Evolutionary conservation across 441 rosid species (phyloP).

Genomic region (Croton setiger): DNA sequence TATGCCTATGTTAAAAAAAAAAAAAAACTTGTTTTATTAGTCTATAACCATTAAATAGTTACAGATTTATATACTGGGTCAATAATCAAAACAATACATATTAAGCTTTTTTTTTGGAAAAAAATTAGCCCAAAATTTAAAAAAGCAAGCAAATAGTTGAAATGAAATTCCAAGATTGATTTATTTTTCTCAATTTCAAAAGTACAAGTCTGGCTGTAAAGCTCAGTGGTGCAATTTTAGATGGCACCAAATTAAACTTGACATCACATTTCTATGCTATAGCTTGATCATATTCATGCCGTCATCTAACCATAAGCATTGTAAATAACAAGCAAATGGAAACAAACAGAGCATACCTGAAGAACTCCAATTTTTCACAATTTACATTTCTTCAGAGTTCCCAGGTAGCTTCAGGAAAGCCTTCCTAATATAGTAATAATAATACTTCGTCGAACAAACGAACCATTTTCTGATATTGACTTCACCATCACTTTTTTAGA

Average conservation of each 20-base stretch:
- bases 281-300: constrained; percentile 3
- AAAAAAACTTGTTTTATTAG: too few species aligned
- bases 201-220: too few species aligned
- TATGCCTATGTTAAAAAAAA: too few species aligned
- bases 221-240: background rate
- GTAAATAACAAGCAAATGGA: background rate
- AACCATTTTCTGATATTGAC: background rate
- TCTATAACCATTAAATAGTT: too few species aligned
- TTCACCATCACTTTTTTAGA: background rate
- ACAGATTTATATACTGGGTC: too few species aligned
- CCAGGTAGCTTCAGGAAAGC: background rate
- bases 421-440: too few species aligned
- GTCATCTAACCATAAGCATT: background rate
- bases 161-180: too few species aligned
- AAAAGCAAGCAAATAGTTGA: too few species aligned
- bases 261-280: background rate
- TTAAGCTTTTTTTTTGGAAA: too few species aligned
- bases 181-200: too few species aligned
- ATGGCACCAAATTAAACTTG: background rate
- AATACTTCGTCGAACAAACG: background rate
- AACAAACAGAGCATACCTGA: background rate
- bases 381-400: constrained; percentile 18
- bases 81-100: too few species aligned
- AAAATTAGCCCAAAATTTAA: too few species aligned
- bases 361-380: constrained; percentile 13